phyloP scores from a whole-genome alignment of 2,329 filamentous ascomycete genomes.

The Endoconidiophora laricicola region DNA sequence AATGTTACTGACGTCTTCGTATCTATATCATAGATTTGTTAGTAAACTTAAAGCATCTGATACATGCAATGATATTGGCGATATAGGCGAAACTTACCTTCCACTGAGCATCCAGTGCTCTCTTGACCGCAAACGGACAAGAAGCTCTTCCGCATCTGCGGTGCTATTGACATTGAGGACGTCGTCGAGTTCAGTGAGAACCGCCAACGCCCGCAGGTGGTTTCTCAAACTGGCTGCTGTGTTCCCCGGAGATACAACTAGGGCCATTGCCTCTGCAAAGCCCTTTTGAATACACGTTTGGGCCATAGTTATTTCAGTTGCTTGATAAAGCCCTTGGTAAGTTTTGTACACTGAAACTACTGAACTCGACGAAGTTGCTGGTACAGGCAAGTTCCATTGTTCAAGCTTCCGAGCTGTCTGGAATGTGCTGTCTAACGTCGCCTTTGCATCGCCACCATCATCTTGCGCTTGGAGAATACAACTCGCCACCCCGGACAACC shows the following conservation, averaged over 20 bases:
- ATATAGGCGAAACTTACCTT: conserved; percentile 35
- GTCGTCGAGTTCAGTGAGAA: conserved; percentile 69
- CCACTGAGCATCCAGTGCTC: conserved; percentile 69
- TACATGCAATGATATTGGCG: not conserved
- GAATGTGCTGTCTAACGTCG: conserved; percentile 55
- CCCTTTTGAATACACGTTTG: conserved; percentile 45
- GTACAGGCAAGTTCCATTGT: conserved; percentile 78
- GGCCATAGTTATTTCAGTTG: conserved; percentile 37
- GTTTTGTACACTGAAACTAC: conserved; percentile 60
- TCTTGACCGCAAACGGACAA: conserved; percentile 47
- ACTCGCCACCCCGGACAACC: conserved; percentile 72
- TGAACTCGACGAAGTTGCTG: conserved; percentile 42
- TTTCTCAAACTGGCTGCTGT: conserved; percentile 36
- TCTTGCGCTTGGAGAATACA: conserved; percentile 56
- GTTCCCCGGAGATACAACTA: conserved; percentile 31
- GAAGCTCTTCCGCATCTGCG: conserved; percentile 42
- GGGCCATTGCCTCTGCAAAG: conserved; percentile 41
- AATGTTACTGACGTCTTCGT: conserved; percentile 63
- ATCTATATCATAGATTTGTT: conserved; percentile 28
- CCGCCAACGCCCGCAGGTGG: conserved; percentile 47
- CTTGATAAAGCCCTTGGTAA: conserved; percentile 62
- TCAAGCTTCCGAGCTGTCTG: conserved; percentile 67
- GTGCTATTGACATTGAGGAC: conserved; percentile 44
- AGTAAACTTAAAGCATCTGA: conserved; percentile 12
- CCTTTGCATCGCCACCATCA: conserved; percentile 33